Percentiles rank a stretch among this genome's conserved stretches.
These are phyloP conservation scores for Sporothrix protearum DNA, from an alignment of 2,329 filamentous ascomycete species.

Conservation along the genomic window DNA sequence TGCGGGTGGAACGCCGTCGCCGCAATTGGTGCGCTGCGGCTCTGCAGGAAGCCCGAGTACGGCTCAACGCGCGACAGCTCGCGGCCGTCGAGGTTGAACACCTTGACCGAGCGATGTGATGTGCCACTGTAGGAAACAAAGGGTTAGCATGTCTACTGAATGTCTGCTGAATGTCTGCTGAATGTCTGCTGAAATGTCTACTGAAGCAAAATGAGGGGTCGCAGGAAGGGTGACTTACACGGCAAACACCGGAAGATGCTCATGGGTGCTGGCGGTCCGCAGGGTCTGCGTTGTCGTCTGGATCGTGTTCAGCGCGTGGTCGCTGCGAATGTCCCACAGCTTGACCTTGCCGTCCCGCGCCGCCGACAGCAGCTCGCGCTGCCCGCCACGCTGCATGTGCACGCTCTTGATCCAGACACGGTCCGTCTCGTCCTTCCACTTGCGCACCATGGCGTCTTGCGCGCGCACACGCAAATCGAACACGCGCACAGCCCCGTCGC, in stretches of 20 bases:
- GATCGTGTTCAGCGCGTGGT: constrained; percentile 69
- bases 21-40: constrained; percentile 75
- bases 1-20: constrained; percentile 94
- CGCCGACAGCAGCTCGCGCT: constrained; percentile 84
- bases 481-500: constrained; percentile 88
- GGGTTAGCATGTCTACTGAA: neutral
- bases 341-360: constrained; percentile 91
- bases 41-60: constrained; percentile 82
- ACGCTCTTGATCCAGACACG: constrained; percentile 94
- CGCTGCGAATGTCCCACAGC: constrained; percentile 93
- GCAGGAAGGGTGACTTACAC: constrained; percentile 59
- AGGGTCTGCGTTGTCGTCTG: constrained; percentile 73
- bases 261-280: constrained; percentile 85
- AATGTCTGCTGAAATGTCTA: too few species aligned
- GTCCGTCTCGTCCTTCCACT: constrained; percentile 85
- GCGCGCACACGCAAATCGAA: constrained; percentile 85
- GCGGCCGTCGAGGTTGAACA: constrained; percentile 82
- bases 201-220: neutral
- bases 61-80: constrained; percentile 82
- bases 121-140: constrained; percentile 71
- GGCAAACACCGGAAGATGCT: constrained; percentile 93
- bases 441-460: constrained; percentile 88
- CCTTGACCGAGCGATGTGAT: constrained; percentile 80
- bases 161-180: neutral
- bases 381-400: constrained; percentile 92